Evolutionary conservation across 1,139 yeast genomes (phyloP), one percentile per base, ranked within the genome.

Genomic region (Candida sanyaensis): DNA sequence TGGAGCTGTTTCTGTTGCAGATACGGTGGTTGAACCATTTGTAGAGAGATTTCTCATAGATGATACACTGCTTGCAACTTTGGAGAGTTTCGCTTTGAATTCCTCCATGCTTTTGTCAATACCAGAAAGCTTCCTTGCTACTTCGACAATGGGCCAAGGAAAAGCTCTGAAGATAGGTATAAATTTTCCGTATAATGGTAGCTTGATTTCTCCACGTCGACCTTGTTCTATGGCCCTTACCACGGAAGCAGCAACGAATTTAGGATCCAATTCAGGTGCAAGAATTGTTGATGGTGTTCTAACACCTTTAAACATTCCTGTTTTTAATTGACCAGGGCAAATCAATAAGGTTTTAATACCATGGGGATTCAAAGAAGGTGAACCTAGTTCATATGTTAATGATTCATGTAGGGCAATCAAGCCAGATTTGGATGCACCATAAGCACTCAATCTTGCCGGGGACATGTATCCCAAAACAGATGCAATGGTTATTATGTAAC

Each of bases 401-500:
- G 93, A 84, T 60, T 89, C 96, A 62, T 92, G 97, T 41, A 91
- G 68, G 0, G 95, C 91, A 45, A 92, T 78, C 29, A 89, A 65
- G 0, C 96, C 97, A 0, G 96, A 86, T 64, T 92, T 92, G 7
- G 96, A 81, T 0, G 97, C 96, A 0, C 97, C 96, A 59, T 92
- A 92, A 0, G 88, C 88, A 55, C 88, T 80, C 48, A 89, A 71
- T 31, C 85, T 71, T 6, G 96, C 93, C 0, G 97, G 97, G 0
- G 96, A 80, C 74, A 88, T 76, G 53, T 86, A 84, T 0, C 97
- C 97, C 48, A 92, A 71, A 0, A 89, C 89, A 0, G 96, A 88
- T 0, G 93, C 90, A 32, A 92, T 72, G 3, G 92, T 88, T 28
- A 92, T 82, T 13, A 93, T 76, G 61, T 85, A 88, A 0, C 97